A percentile compares a stretch with the other conserved stretches of the same genome.
These are phyloP conservation scores for Stephanodiscus minutulus DNA, from an alignment of 108 stramenopile species.

Conservation along the genomic window DNA sequence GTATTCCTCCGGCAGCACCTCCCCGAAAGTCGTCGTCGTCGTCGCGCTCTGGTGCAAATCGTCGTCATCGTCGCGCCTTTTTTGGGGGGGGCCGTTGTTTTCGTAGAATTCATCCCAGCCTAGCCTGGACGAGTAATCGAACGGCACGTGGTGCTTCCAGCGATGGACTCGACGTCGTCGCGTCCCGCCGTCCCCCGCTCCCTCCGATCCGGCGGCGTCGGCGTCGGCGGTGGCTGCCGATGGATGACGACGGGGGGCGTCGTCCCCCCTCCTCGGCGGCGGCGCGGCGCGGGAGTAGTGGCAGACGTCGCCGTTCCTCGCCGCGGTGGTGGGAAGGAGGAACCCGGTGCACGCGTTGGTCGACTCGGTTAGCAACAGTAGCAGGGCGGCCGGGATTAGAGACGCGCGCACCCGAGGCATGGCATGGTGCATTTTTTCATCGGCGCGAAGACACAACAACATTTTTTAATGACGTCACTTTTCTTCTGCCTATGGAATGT, in stretches of 20 bases:
- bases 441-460: too few species aligned
- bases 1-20: slow-evolving; percentile 23
- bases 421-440: too few species aligned
- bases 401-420: too few species aligned
- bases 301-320: not conserved
- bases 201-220: not conserved
- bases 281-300: too few species aligned
- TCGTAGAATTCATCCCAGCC: slow-evolving; percentile 75
- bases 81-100: slow-evolving; percentile 11
- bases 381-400: too few species aligned
- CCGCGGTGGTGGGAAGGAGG: not conserved
- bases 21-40: slow-evolving; percentile 1
- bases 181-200: not conserved
- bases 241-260: too few species aligned
- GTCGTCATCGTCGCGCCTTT: slow-evolving; percentile 1
- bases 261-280: not conserved
- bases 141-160: slow-evolving; percentile 35
- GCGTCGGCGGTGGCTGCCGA: not conserved
- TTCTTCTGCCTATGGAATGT: too few species aligned
- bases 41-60: too few species aligned
- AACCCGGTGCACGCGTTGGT: not conserved
- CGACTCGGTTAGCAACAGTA: not conserved
- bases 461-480: too few species aligned
- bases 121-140: slow-evolving; percentile 65
- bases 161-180: not conserved